Percentiles rank a stretch among this genome's conserved stretches.
These are phyloP conservation scores for Rosa rugosa DNA, from an alignment of 306 rosid genomes.

Conservation along the genomic window DNA sequence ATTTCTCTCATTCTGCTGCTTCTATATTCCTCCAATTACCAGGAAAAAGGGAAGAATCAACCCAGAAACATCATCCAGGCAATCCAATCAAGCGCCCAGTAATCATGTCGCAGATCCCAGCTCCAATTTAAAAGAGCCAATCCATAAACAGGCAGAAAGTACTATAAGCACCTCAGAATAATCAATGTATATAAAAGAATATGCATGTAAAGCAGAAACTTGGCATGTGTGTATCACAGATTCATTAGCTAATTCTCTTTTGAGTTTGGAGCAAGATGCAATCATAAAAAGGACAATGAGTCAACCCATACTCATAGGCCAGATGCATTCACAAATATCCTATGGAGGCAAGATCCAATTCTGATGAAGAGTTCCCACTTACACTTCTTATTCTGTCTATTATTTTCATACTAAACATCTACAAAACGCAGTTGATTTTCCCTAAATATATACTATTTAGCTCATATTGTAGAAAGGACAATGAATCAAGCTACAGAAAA, in stretches of 20 bases:
- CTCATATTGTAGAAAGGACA: not conserved
- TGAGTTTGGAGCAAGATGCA: slow-evolving; percentile 5
- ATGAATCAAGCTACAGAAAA: not conserved
- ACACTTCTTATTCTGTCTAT: not conserved
- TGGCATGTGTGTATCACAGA: not conserved
- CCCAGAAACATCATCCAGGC: slow-evolving; percentile 75
- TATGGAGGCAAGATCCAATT: slow-evolving; percentile 1
- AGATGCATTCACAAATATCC: not conserved
- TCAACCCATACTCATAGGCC: not conserved
- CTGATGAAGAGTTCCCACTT: not conserved
- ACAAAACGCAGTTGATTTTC: not conserved
- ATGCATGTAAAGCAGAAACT: not conserved
- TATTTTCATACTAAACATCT: not conserved
- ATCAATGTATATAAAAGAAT: not conserved
- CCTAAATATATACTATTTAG: not conserved
- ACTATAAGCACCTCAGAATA: slow-evolving; percentile 56
- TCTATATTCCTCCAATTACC: slow-evolving; percentile 95
- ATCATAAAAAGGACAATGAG: not conserved
- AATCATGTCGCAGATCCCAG: slow-evolving; percentile 89
- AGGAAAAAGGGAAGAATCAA: slow-evolving; percentile 64
- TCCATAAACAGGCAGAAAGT: slow-evolving; percentile 68
- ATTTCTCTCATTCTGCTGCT: slow-evolving; percentile 66
- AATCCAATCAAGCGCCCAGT: slow-evolving; percentile 62
- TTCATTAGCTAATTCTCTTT: not conserved
- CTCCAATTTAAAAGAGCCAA: slow-evolving; percentile 98